Percentiles rank a stretch among this genome's conserved stretches.
phyloP scores from a whole-genome alignment of 257 asterid species.

The Penstemon newberryi region DNA sequence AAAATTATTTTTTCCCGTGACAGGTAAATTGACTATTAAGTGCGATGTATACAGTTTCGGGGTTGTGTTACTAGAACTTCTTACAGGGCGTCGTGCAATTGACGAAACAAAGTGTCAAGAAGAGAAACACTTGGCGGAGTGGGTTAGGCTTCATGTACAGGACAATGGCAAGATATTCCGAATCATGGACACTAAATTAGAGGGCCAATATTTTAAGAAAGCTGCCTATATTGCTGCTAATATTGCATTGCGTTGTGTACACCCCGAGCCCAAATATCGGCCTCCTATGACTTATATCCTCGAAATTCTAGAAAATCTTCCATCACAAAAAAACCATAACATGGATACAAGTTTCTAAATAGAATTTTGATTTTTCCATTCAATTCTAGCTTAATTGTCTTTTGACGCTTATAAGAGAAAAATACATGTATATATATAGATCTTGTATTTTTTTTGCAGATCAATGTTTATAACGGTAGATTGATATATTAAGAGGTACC shows the following conservation, averaged over 20 bases:
- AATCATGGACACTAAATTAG: conserved; percentile 55
- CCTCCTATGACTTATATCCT: conserved; percentile 56
- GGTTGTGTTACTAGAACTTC: conserved; percentile 49
- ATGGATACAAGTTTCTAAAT: too few species aligned
- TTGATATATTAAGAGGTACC: too few species aligned
- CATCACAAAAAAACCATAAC: conserved; percentile 32
- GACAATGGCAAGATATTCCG: conserved; percentile 44
- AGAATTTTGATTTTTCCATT: too few species aligned
- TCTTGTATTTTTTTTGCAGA: too few species aligned
- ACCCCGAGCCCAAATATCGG: conserved; percentile 45
- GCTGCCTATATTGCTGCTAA: conserved; percentile 54
- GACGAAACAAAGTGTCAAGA: conserved; percentile 44
- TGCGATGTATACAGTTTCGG: conserved; percentile 57
- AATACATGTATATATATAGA: too few species aligned
- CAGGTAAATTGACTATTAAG: conserved; percentile 46
- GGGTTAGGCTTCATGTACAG: conserved; percentile 43
- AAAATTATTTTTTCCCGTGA: not conserved
- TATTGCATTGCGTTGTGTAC: conserved; percentile 48
- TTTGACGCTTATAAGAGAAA: too few species aligned
- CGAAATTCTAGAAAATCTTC: conserved; percentile 56
- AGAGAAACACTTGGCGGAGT: conserved; percentile 41
- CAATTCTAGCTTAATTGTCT: too few species aligned
- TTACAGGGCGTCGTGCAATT: conserved; percentile 48
- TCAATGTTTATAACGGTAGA: too few species aligned
- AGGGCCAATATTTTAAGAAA: conserved; percentile 51